A percentile compares a stretch with the other conserved stretches of the same genome.
phyloP scores from a whole-genome alignment of 2,329 filamentous ascomycete genomes.

The Alternaria arbusti region DNA sequence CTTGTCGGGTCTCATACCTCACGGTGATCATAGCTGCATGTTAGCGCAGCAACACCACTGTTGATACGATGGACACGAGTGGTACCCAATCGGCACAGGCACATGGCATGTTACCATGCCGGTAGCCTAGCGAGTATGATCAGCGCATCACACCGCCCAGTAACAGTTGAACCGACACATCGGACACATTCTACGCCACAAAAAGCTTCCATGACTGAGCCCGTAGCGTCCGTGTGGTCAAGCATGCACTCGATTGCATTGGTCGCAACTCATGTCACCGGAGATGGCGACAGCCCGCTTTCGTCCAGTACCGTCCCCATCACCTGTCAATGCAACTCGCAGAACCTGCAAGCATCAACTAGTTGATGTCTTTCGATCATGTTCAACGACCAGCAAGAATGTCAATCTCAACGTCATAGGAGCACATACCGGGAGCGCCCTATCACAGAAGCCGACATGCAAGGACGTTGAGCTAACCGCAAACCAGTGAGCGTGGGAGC shows the following conservation, averaged over 20 bases:
- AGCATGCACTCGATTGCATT: conserved; percentile 13
- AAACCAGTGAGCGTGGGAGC: conserved; percentile 18
- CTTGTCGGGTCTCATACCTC: conserved; percentile 22
- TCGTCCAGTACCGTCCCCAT: conserved; percentile 4
- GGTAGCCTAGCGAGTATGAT: conserved; percentile 21
- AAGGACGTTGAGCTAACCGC: conserved; percentile 26
- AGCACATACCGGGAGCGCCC: conserved; percentile 4
- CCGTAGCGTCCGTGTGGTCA: conserved; percentile 14
- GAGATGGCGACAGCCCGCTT: conserved; percentile 11
- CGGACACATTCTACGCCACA: conserved; percentile 25
- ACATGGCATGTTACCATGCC: conserved; percentile 12
- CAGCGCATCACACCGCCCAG: conserved; percentile 20
- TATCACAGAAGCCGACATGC: conserved; percentile 18
- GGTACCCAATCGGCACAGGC: conserved; percentile 19
- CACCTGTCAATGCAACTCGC: conserved; percentile 1
- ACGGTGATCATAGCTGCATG: conserved; percentile 29
- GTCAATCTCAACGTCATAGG: conserved; percentile 8
- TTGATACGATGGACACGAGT: conserved; percentile 3
- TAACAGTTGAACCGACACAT: conserved; percentile 20
- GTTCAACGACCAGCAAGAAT: neutral
- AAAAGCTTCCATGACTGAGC: conserved; percentile 28
- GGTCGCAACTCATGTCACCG: conserved; percentile 16
- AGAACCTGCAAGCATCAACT: neutral
- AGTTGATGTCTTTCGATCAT: neutral
- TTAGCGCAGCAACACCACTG: conserved; percentile 18